phyloP scores from a whole-genome alignment of 225 moss, liverwort and hornwort species.

The Sphagnum contortum region DNA sequence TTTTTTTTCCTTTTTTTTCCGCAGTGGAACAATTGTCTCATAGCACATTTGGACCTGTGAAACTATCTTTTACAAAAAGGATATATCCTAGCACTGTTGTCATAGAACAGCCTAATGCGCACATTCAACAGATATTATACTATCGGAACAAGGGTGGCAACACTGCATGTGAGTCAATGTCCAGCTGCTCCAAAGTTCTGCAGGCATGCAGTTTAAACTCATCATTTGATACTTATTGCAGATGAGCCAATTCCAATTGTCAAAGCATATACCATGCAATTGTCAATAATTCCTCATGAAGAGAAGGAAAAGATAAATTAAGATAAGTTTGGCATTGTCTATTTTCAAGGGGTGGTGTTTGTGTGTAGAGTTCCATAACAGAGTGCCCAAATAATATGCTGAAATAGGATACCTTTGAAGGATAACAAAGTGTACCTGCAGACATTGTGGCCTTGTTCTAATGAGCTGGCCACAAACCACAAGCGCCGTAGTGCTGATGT shows the following conservation, averaged over 20 bases:
- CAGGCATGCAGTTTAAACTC: conserved; percentile 1
- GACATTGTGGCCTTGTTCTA: conserved; percentile 67
- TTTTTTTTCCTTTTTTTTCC: no score
- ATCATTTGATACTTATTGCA: neutral
- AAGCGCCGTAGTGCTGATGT: conserved; percentile 52
- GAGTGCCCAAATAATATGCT: no score
- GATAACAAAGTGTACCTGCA: conserved; percentile 32
- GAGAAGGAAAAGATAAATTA: conserved; percentile 1
- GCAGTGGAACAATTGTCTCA: no score
- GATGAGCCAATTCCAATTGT: no score
- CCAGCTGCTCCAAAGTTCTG: conserved; percentile 49
- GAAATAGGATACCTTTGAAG: no score
- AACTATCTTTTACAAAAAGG: no score
- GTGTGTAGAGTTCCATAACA: no score
- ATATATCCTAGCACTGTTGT: no score
- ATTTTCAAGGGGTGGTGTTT: no score
- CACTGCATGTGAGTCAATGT: conserved; percentile 48
- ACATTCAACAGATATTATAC: neutral
- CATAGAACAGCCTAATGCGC: no score
- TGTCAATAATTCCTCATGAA: neutral
- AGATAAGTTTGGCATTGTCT: neutral
- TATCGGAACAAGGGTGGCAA: conserved; percentile 56
- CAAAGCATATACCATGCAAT: no score
- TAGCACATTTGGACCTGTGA: no score
- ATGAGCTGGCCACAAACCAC: conserved; percentile 79